These are phyloP conservation scores for Cetraspora pellucida DNA, from an alignment of 192 early-diverging fungal genomes.

Conservation along the genomic window DNA sequence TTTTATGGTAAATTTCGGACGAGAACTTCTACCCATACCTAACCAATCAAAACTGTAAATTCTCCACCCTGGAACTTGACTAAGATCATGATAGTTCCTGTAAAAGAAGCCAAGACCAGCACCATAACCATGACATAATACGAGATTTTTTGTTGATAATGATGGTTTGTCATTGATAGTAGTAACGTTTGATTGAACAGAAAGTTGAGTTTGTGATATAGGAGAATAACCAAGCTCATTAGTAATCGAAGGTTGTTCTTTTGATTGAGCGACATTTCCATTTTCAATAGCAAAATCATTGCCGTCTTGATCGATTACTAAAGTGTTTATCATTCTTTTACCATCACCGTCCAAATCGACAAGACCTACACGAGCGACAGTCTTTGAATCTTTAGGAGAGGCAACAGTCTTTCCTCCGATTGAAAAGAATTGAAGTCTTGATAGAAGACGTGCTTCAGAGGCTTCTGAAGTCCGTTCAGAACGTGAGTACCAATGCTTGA, in stretches of 20 bases:
- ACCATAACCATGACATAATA: constrained; percentile 81
- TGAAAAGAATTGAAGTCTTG: constrained; percentile 55
- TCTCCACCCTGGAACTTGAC: constrained; percentile 55
- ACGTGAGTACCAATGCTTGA: constrained; percentile 43
- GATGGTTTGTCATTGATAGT: neutral
- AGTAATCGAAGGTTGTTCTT: constrained; percentile 36
- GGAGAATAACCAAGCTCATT: constrained; percentile 40
- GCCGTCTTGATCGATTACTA: constrained; percentile 57
- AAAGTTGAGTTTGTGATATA: constrained; percentile 41
- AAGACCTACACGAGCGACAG: constrained; percentile 55
- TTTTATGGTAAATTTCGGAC: constrained; percentile 64
- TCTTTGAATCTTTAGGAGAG: constrained; percentile 33
- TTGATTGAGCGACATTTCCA: constrained; percentile 15
- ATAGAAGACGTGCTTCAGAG: constrained; percentile 63
- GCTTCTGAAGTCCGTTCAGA: constrained; percentile 47
- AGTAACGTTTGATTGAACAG: constrained; percentile 31
- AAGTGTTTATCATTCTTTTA: constrained; percentile 59
- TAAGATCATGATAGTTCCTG: constrained; percentile 52
- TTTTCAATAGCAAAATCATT: constrained; percentile 28
- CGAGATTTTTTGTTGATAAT: constrained; percentile 46
- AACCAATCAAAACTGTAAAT: constrained; percentile 89
- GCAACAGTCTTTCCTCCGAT: constrained; percentile 40
- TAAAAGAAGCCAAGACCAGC: constrained; percentile 82
- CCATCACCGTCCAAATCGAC: constrained; percentile 55
- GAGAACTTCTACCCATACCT: constrained; percentile 89